phyloP scores from a whole-genome alignment of 1,284 basidiomycete species.

The Trametes polyzona region DNA sequence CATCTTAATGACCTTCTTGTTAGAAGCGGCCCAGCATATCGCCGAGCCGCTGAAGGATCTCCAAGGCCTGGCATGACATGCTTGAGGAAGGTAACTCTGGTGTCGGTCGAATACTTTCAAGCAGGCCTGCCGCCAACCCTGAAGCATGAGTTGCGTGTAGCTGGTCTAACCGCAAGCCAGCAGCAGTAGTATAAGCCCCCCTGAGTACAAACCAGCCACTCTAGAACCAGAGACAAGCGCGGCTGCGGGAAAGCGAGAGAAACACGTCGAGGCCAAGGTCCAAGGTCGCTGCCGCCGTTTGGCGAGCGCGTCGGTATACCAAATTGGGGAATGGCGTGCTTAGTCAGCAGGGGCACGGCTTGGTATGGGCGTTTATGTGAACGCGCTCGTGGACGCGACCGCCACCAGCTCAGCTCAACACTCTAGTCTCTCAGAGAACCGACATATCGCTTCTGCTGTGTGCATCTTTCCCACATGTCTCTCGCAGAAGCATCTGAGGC shows the following conservation, averaged over 20 bases:
- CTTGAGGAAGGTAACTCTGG: slow-evolving; percentile 10
- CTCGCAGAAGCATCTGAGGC: slow-evolving; percentile 83
- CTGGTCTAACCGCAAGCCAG: neutral
- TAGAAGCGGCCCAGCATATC: slow-evolving; percentile 30
- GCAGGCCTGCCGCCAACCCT: slow-evolving; percentile 44
- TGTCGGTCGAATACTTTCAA: slow-evolving; percentile 38
- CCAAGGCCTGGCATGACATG: slow-evolving; percentile 11
- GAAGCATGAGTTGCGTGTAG: slow-evolving; percentile 37
- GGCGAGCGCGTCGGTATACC: slow-evolving; percentile 3
- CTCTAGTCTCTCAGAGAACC: too few relatives aligned
- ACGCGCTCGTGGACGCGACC: slow-evolving; percentile 7
- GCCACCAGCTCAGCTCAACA: slow-evolving; percentile 2
- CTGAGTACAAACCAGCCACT: neutral
- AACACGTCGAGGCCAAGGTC: neutral
- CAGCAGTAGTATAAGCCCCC: neutral
- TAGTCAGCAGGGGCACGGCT: slow-evolving; percentile 23
- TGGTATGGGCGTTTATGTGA: slow-evolving; percentile 1
- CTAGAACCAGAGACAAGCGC: neutral
- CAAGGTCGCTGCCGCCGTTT: neutral
- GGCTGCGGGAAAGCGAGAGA: neutral
- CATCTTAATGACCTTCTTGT: slow-evolving; percentile 52
- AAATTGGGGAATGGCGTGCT: slow-evolving; percentile 16
- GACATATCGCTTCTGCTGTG: neutral
- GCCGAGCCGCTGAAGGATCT: slow-evolving; percentile 40
- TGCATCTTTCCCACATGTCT: slow-evolving; percentile 55